A percentile compares a stretch with the other conserved stretches of the same genome.
Conservation (phyloP, 768 basidiomycete genomes). For the Kwoniella botswanensis region DNA sequence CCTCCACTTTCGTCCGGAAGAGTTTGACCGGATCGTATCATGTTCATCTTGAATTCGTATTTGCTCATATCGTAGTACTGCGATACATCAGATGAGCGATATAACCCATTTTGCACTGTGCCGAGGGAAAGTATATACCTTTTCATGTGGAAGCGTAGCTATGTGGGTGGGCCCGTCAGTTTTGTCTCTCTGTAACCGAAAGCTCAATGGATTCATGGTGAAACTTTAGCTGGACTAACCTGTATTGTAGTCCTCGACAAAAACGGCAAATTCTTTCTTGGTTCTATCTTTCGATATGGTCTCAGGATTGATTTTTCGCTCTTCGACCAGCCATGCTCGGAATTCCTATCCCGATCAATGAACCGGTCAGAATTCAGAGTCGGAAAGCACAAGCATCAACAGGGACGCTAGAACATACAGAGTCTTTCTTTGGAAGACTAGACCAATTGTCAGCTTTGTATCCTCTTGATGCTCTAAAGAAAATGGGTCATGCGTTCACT, state of each 20-base stretch:
- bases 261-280: conserved; percentile 81
- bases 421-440: conserved; percentile 67
- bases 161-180: neutral
- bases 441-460: too few relatives aligned
- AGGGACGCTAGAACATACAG: conserved; percentile 26
- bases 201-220: neutral
- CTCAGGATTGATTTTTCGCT: conserved; percentile 88
- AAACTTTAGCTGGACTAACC: conserved; percentile 36
- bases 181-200: neutral
- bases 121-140: conserved; percentile 55
- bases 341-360: conserved; percentile 66
- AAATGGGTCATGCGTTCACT: conserved; percentile 52
- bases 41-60: conserved; percentile 82
- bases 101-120: too few relatives aligned
- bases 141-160: conserved; percentile 93
- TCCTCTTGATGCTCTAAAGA: too few relatives aligned
- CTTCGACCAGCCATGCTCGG: conserved; percentile 89
- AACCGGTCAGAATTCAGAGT: neutral
- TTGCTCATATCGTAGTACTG: conserved; percentile 84
- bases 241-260: conserved; percentile 62
- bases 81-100: too few relatives aligned
- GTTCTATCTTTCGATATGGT: conserved; percentile 81
- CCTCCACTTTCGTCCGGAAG: conserved; percentile 68
- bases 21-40: conserved; percentile 81
- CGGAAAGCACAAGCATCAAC: neutral